Evolutionary conservation across 306 rosid genomes (phyloP), one percentile per base, ranked within the genome.

Genomic region (Inga oerstediana): DNA sequence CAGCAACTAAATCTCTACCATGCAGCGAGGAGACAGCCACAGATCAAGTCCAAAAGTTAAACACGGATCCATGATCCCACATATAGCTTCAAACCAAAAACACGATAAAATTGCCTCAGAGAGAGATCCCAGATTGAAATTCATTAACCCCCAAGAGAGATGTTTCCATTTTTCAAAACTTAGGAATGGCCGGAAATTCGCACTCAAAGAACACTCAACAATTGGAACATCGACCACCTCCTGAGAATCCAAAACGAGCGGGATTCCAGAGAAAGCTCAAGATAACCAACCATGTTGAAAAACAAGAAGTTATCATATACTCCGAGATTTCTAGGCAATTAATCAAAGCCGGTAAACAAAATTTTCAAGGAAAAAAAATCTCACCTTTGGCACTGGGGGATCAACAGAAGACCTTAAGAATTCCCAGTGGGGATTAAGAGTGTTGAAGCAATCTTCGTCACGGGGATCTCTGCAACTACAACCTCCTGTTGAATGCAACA

Each of bases 21-120:
- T 56, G 71, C 54, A 49, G 19, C 76, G 20, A 61, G 10, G 66
- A 67, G 54, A 83, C 62, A 65, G 17, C 43, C 64, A 83, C 62
- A 65, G 17, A 51, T 41, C 58, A 5, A 22, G 66, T 35, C 70
- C 52, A 58, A 39, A 13, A 58, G 27, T 22, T 41, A 49, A 35
- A 68, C 83, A 51, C 13, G 81, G 81, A 87, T 87, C 88, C 79
- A 48, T 48, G 75, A 84, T 43, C 85, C 69, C 74, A 84, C 43
- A 80, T 71, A 69, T 59, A 73, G 39, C 45, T 81, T 69, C 73
- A 68, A 66, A 81, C 66, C 59, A 5, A 49, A 71, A 79, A 35
- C 80, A 41, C 7, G 11, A 5, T 35, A 81, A 32, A 84, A 49
- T 74, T 58, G 5, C 76, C 37, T 16, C 5, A n/a, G 64, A 14